Percentiles rank a stretch among this genome's conserved stretches.
These are phyloP conservation scores for Oropetium thomaeum DNA, from an alignment of 176 grass and related monocot species.

Conservation along the genomic window DNA sequence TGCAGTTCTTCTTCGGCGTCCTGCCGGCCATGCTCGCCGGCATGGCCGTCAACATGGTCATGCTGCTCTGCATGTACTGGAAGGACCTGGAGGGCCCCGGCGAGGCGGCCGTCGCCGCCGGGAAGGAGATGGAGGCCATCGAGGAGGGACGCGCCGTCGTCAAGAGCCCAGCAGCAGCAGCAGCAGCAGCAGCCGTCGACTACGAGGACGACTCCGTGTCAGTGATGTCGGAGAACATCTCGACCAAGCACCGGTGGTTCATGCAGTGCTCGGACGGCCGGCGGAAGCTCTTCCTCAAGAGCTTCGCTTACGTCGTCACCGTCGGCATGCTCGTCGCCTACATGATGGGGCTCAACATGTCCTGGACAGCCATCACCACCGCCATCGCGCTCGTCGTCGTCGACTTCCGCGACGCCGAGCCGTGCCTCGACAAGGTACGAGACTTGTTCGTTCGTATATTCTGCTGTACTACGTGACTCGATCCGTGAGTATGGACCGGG, in stretches of 20 bases:
- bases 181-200: background rate
- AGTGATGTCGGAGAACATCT: constrained; percentile 52
- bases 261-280: constrained; percentile 61
- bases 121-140: constrained; percentile 36
- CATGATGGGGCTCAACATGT: constrained; percentile 94
- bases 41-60: constrained; percentile 54
- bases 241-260: constrained; percentile 44
- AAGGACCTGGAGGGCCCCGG: constrained; percentile 52
- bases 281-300: constrained; percentile 59
- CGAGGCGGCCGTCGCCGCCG: background rate
- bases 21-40: constrained; percentile 78
- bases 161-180: constrained; percentile 11
- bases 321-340: constrained; percentile 71
- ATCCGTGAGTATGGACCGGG: too few species aligned
- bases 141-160: constrained; percentile 38
- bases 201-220: constrained; percentile 11
- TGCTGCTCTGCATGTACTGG: constrained; percentile 81
- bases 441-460: background rate
- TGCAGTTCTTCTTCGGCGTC: constrained; percentile 62
- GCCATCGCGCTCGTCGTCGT: constrained; percentile 86
- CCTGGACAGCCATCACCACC: constrained; percentile 87
- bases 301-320: constrained; percentile 80
- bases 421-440: constrained; percentile 73
- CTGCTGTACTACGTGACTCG: background rate
- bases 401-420: constrained; percentile 83